Evolutionary conservation across 371 early-diverging fungal genomes (phyloP), one percentile per base, ranked within the genome.

Genomic region (Conidiobolus incongruus): DNA sequence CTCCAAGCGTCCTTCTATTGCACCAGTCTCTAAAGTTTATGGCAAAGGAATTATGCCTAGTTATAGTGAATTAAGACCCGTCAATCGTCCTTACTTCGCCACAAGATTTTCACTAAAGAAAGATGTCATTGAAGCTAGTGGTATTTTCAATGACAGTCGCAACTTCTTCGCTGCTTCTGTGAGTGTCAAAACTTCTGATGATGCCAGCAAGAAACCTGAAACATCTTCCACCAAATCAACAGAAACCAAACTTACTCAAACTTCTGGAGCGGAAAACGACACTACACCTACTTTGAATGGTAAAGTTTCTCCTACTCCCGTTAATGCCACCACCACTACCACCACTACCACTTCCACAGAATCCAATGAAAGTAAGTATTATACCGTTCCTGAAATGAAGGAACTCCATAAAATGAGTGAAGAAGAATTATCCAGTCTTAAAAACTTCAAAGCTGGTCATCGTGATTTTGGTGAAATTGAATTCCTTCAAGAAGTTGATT

Each of bases 401-500:
- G 64, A 68, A 30, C 51, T 62, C 10, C 53, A 50, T 33, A 52
- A 56, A 17, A 64, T 79, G 81, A 52, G 63, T 5, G 68, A 70
- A 21, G 69, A 65, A 1, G 70, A 81, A 43, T 65, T 95, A n/a
- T 65, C 69, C 17, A 47, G 50, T 0, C 79, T 92, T 2, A 58
- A 65, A 11, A 64, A 75, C 42, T 86, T 93, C 49, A 63, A 61
- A 21, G 77, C 89, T 8, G 76, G 77, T 1, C 60, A 75, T 34
- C 57, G 55, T 2, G 79, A 72, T 5, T 64, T 67, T 40, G 95
- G 93, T 15, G 66, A 71, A 49, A 69, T 93, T 22, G 49, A 52
- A 28, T 95, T 88, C 52, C 52, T 70, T 16, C 58, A 67, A 37
- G 70, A 83, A 2, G 92, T 95, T 0, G 85, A 95, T 53, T 66